Conservation (phyloP, 352 stramenopile species). For the Thraustochytrium sp. region DNA sequence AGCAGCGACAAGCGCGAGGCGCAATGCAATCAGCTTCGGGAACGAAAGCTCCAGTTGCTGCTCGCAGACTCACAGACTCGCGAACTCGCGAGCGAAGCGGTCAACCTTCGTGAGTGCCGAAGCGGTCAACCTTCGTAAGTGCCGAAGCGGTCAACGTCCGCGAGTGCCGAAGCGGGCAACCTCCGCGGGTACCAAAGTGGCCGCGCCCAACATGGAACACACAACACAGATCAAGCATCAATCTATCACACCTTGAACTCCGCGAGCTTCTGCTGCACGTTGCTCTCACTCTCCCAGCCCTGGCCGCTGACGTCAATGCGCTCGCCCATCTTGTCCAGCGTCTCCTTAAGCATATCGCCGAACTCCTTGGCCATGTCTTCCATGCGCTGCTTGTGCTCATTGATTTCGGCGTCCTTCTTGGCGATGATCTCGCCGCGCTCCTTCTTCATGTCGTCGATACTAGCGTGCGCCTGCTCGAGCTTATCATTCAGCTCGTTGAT, state of each 20-base stretch:
- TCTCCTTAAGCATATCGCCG: conserved; percentile 87
- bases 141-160: no score
- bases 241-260: conserved; percentile 63
- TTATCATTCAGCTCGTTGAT: conserved; percentile 85
- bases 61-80: no score
- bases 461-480: conserved; percentile 72
- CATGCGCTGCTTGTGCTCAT: conserved; percentile 83
- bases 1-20: no score
- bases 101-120: no score
- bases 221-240: neutral
- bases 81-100: no score
- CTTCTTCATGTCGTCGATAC: conserved; percentile 77
- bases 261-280: conserved; percentile 71
- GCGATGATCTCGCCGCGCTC: conserved; percentile 81
- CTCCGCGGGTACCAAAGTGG: no score
- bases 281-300: conserved; percentile 72
- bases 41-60: no score
- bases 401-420: conserved; percentile 77
- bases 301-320: conserved; percentile 83
- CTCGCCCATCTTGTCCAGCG: conserved; percentile 86
- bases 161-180: no score
- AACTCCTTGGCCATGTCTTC: conserved; percentile 89
- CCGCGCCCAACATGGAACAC: no score
- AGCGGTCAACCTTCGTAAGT: no score
- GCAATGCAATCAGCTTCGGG: no score